Conservation (phyloP, 164 flowering plant species). For the Malania oleifera region DNA sequence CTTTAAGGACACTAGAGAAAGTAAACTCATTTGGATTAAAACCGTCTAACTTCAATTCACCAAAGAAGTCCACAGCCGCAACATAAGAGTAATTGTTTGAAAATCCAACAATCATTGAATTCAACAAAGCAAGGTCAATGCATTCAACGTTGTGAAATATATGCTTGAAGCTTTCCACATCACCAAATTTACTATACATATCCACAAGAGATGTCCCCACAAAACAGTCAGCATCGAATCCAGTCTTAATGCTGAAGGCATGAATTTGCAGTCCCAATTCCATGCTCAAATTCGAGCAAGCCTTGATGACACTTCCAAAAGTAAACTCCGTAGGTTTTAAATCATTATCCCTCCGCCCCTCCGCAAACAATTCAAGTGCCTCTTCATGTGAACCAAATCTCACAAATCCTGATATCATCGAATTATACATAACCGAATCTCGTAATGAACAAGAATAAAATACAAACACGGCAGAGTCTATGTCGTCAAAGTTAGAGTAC, state of each 20-base stretch:
- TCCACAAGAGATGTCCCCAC: conserved; percentile 21
- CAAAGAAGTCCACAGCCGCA: conserved; percentile 14
- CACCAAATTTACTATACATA: conserved; percentile 20
- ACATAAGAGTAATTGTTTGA: conserved; percentile 17
- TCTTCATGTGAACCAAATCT: conserved; percentile 16
- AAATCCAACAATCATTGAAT: conserved; percentile 25
- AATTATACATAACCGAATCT: conserved; percentile 21
- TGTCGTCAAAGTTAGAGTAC: conserved; percentile 22
- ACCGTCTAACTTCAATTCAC: conserved; percentile 13
- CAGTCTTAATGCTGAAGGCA: conserved; percentile 9
- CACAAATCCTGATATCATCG: conserved; percentile 23
- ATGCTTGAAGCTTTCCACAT: conserved; percentile 13
- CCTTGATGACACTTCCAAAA: conserved; percentile 17
- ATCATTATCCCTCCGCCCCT: conserved; percentile 13
- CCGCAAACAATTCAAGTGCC: conserved; percentile 19
- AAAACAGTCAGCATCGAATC: conserved; percentile 13
- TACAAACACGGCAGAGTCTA: conserved; percentile 14
- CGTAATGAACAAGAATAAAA: conserved; percentile 10
- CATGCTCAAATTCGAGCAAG: conserved; percentile 17
- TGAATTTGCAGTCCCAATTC: conserved; percentile 16
- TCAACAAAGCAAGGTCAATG: conserved; percentile 15
- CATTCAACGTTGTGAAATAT: conserved; percentile 3
- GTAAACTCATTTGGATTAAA: conserved; percentile 19
- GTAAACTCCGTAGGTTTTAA: conserved; percentile 16
- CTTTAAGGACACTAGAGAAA: conserved; percentile 24